A percentile compares a stretch with the other conserved stretches of the same genome.
Evolutionary conservation across 1,284 basidiomycete species (phyloP).

Genomic region (Malassezia furfur): DNA sequence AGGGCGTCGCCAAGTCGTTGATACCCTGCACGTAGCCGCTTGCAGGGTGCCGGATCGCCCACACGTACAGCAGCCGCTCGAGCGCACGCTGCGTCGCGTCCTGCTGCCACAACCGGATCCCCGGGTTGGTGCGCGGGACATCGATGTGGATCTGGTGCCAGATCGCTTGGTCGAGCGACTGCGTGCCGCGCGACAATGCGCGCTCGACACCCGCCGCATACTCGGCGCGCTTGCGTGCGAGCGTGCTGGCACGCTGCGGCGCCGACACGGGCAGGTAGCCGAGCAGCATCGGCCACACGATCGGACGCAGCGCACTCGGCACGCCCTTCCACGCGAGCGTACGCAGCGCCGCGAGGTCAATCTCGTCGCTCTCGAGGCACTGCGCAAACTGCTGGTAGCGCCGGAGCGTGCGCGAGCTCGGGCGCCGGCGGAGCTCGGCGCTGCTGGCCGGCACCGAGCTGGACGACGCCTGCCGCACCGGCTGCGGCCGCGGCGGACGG

Average conservation of each 20-base stretch:
- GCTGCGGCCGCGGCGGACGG: constrained; percentile 13
- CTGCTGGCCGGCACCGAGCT: constrained; percentile 2
- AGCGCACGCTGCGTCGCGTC: constrained; percentile 41
- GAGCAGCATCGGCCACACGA: constrained; percentile 88
- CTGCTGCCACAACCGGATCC: constrained; percentile 44
- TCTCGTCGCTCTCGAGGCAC: constrained; percentile 34
- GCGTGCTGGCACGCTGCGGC: constrained; percentile 64
- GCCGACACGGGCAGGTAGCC: constrained; percentile 74
- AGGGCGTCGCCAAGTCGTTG: constrained; percentile 48
- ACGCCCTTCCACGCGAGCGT: constrained; percentile 94
- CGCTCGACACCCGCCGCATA: constrained; percentile 79
- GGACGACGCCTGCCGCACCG: constrained; percentile 1
- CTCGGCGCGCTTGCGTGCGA: constrained; percentile 81
- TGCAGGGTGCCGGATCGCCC: constrained; percentile 46
- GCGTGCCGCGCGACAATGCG: constrained; percentile 66
- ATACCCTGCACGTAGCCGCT: constrained; percentile 48
- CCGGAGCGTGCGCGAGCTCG: constrained; percentile 24
- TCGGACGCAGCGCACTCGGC: constrained; percentile 72
- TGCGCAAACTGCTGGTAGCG: constrained; percentile 28
- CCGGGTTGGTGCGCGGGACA: constrained; percentile 46
- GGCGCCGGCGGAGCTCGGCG: constrained; percentile 16
- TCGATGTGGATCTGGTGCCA: constrained; percentile 48
- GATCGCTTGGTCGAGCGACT: constrained; percentile 35
- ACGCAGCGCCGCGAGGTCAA: constrained; percentile 59
- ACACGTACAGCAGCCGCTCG: constrained; percentile 46